Conservation (phyloP, 2,329 filamentous ascomycete genomes). For the Fusarium transvaalense region DNA sequence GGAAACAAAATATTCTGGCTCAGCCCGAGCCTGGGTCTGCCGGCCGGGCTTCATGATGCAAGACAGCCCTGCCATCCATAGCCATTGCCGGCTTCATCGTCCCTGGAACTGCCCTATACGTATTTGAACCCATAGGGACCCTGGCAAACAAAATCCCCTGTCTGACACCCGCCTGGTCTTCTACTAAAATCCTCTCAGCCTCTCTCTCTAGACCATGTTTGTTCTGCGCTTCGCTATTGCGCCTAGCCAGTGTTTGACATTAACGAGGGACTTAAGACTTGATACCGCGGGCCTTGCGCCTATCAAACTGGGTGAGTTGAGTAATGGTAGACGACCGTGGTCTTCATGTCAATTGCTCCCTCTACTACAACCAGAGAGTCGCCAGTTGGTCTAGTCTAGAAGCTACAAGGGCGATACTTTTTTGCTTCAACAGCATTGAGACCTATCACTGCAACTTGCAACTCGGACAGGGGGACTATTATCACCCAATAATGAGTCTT, state of each 20-base stretch:
- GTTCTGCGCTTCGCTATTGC: not conserved
- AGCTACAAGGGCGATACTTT: not conserved
- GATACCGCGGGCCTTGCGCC: not conserved
- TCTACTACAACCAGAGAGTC: not conserved
- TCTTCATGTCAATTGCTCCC: not conserved
- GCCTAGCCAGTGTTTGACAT: not conserved
- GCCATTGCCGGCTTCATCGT: constrained; percentile 35
- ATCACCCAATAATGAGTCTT: constrained; percentile 18
- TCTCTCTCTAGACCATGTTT: not conserved
- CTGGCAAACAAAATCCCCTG: constrained; percentile 40
- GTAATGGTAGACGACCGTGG: not conserved
- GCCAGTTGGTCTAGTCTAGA: not conserved
- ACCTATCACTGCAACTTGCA: constrained; percentile 6
- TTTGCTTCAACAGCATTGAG: constrained; percentile 39
- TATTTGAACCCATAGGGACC: constrained; percentile 37
- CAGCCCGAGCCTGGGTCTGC: constrained; percentile 25
- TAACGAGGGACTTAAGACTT: not conserved
- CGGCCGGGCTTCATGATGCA: constrained; percentile 16
- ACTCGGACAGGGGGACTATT: constrained; percentile 17
- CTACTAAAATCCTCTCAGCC: not conserved
- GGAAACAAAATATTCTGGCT: constrained; percentile 34
- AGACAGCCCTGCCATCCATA: constrained; percentile 20
- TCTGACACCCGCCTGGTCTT: constrained; percentile 39
- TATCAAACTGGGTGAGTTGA: not conserved
- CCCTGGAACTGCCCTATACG: constrained; percentile 33